Base-by-base conservation (phyloP, 768 basidiomycete species). In the Boletales sp. region DNA sequence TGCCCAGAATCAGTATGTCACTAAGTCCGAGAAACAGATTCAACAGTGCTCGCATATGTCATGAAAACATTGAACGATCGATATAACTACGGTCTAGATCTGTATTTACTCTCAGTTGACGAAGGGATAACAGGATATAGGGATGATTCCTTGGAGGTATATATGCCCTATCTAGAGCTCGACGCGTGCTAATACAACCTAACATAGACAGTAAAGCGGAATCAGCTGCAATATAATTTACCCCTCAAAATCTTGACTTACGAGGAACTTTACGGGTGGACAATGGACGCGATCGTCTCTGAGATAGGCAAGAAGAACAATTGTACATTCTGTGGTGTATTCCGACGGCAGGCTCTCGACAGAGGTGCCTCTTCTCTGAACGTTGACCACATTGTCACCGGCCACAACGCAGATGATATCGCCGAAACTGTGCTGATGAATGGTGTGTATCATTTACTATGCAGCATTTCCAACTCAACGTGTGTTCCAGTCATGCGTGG, bases 341-440 rank as follows among this genome's bases (percentile, higher is more conserved):
- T 99, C 64, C 78, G 96, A 49, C 79, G 96, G 40, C 96, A 98
- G 66, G 96, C 96, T 1, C 79, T 99, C 21, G 96, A 99, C 71
- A 79, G 95, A 51, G 96, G 96, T 2, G 96, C 95, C 4, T 81
- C 87, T 4, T 80, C 85, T 65, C 73, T 99, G 31, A 77, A 82
- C 32, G 94, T 98, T 13, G 93, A 97, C 56, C 96, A 99, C 63
- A 96, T 99, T 51, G 94, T 99, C 8, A 99, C 96, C 0, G 96
- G 96, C 2, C 96, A 99, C 68, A 99, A 99, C 63, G 96, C 96
- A 39, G 96, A 99, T 64, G 96, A 99, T 68, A 95, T 98, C 35
- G 96, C 96, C 7, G 96, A 99, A 72, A 99, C 96, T 1, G 90
- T 99, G 3, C 71, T 99, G 25, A 99, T 99, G 96, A 99, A 99